phyloP scores from a whole-genome alignment of 768 basidiomycete genomes.

The Boletus rubescentipes region DNA sequence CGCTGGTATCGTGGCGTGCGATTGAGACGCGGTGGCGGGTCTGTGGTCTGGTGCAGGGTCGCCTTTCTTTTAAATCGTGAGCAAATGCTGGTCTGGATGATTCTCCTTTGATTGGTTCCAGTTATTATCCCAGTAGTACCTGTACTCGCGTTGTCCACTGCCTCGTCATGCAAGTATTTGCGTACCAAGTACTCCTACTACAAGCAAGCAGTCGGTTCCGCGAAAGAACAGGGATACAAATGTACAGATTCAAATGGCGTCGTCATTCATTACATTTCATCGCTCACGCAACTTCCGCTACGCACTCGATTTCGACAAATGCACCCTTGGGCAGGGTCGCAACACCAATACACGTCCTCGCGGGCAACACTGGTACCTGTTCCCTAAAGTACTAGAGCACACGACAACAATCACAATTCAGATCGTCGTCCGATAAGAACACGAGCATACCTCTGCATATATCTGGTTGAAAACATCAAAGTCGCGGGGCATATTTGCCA shows the following conservation, averaged over 20 bases:
- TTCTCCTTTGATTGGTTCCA: neutral
- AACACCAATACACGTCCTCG: slow-evolving; percentile 60
- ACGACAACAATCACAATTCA: neutral
- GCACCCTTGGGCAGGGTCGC: slow-evolving; percentile 50
- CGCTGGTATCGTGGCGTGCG: neutral
- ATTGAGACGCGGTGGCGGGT: slow-evolving; percentile 3
- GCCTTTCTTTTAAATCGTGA: neutral
- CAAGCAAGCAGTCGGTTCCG: neutral
- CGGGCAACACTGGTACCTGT: slow-evolving; percentile 46
- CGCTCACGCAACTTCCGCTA: slow-evolving; percentile 39
- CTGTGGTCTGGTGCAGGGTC: neutral
- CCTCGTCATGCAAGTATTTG: neutral
- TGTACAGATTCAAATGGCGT: neutral
- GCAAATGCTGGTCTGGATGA: neutral
- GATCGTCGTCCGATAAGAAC: neutral
- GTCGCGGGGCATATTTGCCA: slow-evolving; percentile 38
- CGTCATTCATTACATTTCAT: neutral
- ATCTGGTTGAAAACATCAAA: slow-evolving; percentile 40
- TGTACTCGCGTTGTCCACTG: neutral
- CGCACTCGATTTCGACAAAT: slow-evolving; percentile 61
- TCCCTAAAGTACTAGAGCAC: slow-evolving; percentile 45
- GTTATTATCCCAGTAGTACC: neutral
- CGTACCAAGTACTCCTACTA: no score
- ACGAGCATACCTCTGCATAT: slow-evolving; percentile 33
- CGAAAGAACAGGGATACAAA: neutral